Evolutionary conservation across 768 basidiomycete genomes (phyloP).

Genomic region (Russula sp.): DNA sequence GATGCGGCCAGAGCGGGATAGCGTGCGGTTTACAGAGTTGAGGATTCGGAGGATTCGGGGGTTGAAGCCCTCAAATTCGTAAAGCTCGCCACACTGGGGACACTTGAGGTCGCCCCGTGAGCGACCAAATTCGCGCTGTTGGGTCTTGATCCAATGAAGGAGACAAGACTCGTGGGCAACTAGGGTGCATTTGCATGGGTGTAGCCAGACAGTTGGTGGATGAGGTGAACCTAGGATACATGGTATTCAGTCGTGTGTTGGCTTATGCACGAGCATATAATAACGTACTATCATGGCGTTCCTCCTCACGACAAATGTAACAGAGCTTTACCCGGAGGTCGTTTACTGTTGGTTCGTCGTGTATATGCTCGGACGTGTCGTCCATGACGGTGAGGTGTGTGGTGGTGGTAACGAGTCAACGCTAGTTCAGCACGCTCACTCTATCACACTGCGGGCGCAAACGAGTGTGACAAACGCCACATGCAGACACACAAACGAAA

Average conservation of each 20-base stretch:
- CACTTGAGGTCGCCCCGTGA: conserved; percentile 70
- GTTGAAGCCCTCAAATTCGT: conserved; percentile 65
- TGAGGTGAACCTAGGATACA: conserved; percentile 42
- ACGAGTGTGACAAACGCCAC: not conserved
- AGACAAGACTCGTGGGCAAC: conserved; percentile 79
- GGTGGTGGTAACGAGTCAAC: not conserved
- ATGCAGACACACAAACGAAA: not conserved
- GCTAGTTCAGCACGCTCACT: not conserved
- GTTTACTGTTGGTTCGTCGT: conserved; percentile 36
- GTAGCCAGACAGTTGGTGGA: conserved; percentile 63
- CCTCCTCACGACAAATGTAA: conserved; percentile 79
- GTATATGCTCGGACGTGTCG: not conserved
- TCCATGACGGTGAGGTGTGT: not conserved
- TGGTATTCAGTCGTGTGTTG: not conserved
- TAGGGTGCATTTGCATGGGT: conserved; percentile 78
- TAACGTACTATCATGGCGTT: conserved; percentile 46
- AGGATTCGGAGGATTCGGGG: conserved; percentile 52
- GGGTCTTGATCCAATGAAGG: conserved; percentile 72
- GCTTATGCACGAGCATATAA: not conserved
- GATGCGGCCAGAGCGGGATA: conserved; percentile 52
- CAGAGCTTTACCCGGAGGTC: conserved; percentile 64
- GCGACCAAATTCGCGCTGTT: conserved; percentile 54
- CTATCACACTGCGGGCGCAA: not conserved
- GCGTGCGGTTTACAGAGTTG: conserved; percentile 47
- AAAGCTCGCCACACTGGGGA: conserved; percentile 67